Evolutionary conservation across 2,329 filamentous ascomycete species (phyloP).

Genomic region (Beauveria brongniartii): DNA sequence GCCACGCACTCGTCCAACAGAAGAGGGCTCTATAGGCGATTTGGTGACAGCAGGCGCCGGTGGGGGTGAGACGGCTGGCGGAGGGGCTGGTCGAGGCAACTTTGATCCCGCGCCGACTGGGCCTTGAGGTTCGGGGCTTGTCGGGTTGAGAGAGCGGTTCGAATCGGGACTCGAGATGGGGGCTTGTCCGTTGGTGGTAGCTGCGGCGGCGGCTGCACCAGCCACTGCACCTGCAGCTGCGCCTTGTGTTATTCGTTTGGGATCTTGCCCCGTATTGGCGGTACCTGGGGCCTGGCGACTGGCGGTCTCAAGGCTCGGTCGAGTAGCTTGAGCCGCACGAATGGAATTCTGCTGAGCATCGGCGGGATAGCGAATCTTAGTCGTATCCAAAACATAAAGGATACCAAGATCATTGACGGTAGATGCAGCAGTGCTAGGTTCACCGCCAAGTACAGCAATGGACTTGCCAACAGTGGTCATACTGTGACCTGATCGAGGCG

Average conservation of each 20-base stretch:
- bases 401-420: conserved; percentile 79
- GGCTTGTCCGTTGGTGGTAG: conserved; percentile 15
- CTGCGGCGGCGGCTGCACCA: neutral
- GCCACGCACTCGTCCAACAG: conserved; percentile 37
- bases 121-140: conserved; percentile 4
- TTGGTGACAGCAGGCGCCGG: conserved; percentile 42
- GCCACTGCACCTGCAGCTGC: conserved; percentile 20
- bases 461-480: conserved; percentile 95
- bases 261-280: conserved; percentile 42
- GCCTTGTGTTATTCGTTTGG: conserved; percentile 38
- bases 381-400: conserved; percentile 87
- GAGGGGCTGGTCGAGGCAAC: conserved; percentile 24
- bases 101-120: conserved; percentile 20
- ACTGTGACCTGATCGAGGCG: conserved; percentile 87
- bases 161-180: conserved; percentile 3
- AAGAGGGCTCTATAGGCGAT: conserved; percentile 35
- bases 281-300: conserved; percentile 15
- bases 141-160: neutral
- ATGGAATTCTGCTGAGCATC: conserved; percentile 42
- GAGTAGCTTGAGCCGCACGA: conserved; percentile 12
- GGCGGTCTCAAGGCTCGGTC: conserved; percentile 18
- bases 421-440: conserved; percentile 79
- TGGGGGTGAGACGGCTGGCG: conserved; percentile 44
- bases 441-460: conserved; percentile 85
- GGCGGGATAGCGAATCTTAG: conserved; percentile 92